Evolutionary conservation across 1,284 basidiomycete species (phyloP), one percentile per base, ranked within the genome.

Genomic region (Agroathelia rolfsii): DNA sequence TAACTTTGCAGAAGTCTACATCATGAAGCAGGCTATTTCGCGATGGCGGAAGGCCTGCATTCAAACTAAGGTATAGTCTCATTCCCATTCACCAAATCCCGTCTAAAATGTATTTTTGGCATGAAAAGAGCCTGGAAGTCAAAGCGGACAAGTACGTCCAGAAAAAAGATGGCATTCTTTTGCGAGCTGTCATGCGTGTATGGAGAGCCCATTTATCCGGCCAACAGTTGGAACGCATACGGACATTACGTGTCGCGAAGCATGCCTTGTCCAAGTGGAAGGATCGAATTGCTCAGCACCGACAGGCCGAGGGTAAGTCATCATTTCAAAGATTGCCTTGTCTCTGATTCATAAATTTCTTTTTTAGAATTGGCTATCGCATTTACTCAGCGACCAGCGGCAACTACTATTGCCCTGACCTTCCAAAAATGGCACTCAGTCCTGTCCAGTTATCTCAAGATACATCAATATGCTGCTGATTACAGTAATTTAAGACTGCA

Each of bases 161-260:
- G 24, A 66, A 75, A 24, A 77, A 76, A 47, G 75, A 85, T 45
- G 64, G 64, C 32, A 58, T 78, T 13, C 61, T 85, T 6, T 42
- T 82, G 21, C 67, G 70, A 27, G 82, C 76, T 13, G 59, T 82
- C 22, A 55, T 70, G 43, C 64, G 76, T 30, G 71, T 85, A 12
- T 84, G 84, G 82, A 75, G 72, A 45, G 76, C 79, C 17, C 72
- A 72, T 29, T 77, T 79, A 49, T 69, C 76, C 11, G 78, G 77
- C 12, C 59, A 58, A 32, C 62, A 76, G 14, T 61, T 85, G 7
- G 69, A 72, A 41, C 65, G 71, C 27, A 69, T 78, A 17, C 65
- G 62, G 38, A 53, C 58, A 4, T 42, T 59, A 9, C 64, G 70
- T 16, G 41, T 73, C 7, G 35, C 72, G 22, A 66, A 63, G 43